Conservation (phyloP, 345 rosid genomes). For the Gossypium mustelinum region DNA sequence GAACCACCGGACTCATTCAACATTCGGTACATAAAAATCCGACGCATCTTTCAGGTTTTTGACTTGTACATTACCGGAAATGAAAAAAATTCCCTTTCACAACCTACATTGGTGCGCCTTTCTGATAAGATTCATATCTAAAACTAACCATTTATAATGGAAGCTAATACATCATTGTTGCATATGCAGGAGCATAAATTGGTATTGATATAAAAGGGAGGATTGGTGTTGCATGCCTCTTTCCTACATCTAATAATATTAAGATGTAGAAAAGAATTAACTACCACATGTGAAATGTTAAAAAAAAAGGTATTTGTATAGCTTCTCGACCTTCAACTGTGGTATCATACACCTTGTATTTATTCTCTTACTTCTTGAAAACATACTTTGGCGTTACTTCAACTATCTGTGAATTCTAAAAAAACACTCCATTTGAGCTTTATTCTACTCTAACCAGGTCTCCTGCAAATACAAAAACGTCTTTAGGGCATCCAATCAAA, state of each 20-base stretch:
- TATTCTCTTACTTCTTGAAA: conserved; percentile 4
- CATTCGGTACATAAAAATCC: too few relatives aligned
- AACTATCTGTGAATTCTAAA: neutral
- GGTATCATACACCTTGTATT: conserved; percentile 19
- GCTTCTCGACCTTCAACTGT: conserved; percentile 15
- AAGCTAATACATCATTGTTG: too few relatives aligned
- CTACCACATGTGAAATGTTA: neutral
- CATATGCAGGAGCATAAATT: too few relatives aligned
- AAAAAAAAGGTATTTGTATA: neutral
- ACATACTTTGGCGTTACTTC: neutral
- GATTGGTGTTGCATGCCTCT: too few relatives aligned
- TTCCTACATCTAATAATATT: neutral
- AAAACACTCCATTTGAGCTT: neutral
- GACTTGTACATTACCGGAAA: neutral
- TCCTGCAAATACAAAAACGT: conserved; percentile 16
- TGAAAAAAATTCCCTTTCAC: too few relatives aligned
- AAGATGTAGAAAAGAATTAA: conserved; percentile 2
- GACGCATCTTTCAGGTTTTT: too few relatives aligned
- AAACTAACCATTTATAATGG: too few relatives aligned
- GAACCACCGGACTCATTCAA: too few relatives aligned
- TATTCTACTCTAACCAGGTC: conserved; percentile 2
- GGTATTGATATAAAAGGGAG: too few relatives aligned
- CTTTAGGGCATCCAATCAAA: neutral
- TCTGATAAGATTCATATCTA: too few relatives aligned
- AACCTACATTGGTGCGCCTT: too few relatives aligned